Base-by-base conservation (phyloP, 2,329 filamentous ascomycete species). In the Xylariaceae sp. region DNA sequence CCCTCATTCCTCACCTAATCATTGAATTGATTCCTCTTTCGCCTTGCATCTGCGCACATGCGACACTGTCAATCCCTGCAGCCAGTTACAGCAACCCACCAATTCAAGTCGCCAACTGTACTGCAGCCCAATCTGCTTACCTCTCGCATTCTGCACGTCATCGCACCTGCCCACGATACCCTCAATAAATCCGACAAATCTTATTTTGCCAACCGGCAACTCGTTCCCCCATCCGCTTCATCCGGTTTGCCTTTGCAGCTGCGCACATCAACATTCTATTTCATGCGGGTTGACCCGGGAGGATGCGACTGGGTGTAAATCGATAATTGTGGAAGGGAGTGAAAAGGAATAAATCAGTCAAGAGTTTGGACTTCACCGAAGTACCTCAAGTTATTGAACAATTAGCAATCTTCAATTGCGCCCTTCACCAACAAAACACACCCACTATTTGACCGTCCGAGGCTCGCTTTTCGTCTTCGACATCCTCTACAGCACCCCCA, bases 311-410 rank as follows among this genome's bases (percentile, higher is more conserved):
- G 40, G 44, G 44, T 17, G 34, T 40, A 19, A 47, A 48, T 44
- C 45, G 39, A 40, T 53, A 48, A 46, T 37, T 40, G 50, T 35
- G 50, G 52, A 51, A 53, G 47, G 50, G 53, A 49, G 50, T 40
- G 47, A 50, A 48, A 33, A 40, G 35, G 14, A 44, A 41, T 7
- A 29, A 41, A 7, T 41, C 33, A 10, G 29, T 33, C 19, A 21
- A 47, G 36, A 36, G 32, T 27, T 32, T 32, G 34, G 23, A 22
- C 37, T 32, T 27, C 22, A n/a, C 25, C 16, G 44, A 37, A 33
- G 21, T 27, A 34, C 29, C 36, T 37, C 34, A 17, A 37, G 37
- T 32, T 36, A 37, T 40, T 32, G 36, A 25, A 12, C 20, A 21
- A 19, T 5, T 21, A 37, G n/a, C n/a, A n/a, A n/a, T n/a, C n/a